These are phyloP conservation scores for Lodderomyces orthopsilosis DNA, from an alignment of 1,139 yeast genomes.

Conservation along the genomic window DNA sequence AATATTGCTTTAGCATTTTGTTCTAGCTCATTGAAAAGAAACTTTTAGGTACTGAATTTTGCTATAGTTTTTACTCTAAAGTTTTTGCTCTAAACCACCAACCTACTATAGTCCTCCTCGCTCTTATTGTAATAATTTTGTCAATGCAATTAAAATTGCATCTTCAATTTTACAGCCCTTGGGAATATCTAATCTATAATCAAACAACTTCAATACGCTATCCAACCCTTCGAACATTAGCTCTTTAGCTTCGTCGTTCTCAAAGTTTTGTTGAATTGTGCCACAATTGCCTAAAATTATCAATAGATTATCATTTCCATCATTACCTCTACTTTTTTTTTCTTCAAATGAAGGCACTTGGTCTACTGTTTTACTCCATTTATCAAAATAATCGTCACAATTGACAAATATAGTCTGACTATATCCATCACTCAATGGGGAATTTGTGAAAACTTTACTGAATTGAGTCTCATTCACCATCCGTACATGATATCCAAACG, in stretches of 20 bases:
- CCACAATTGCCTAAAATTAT: conserved; percentile 64
- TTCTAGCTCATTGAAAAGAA: too few species aligned
- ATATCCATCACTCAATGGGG: conserved; percentile 67
- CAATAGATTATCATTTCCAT: conserved; percentile 23
- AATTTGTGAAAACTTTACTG: conserved; percentile 67
- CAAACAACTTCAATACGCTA: conserved; percentile 62
- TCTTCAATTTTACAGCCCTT: conserved; percentile 67
- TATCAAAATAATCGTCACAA: conserved; percentile 59
- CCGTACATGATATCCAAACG: conserved; percentile 78
- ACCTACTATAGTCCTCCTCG: conserved; percentile 1
- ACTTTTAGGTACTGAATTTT: too few species aligned
- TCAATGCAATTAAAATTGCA: conserved; percentile 59
- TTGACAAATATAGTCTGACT: conserved; percentile 62
- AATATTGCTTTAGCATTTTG: too few species aligned
- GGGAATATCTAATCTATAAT: conserved; percentile 56
- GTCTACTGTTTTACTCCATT: conserved; percentile 17
- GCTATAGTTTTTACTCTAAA: too few species aligned
- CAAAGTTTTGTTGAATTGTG: conserved; percentile 53
- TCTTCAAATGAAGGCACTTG: conserved; percentile 10
- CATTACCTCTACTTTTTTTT: background rate
- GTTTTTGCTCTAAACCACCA: background rate
- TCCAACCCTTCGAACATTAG: conserved; percentile 30
- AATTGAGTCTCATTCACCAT: conserved; percentile 52
- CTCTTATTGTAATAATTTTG: conserved; percentile 29
- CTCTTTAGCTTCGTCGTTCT: conserved; percentile 33